A percentile compares a stretch with the other conserved stretches of the same genome.
phyloP scores from a whole-genome alignment of 2,329 filamentous ascomycete genomes.

The Xylariaceae sp. region DNA sequence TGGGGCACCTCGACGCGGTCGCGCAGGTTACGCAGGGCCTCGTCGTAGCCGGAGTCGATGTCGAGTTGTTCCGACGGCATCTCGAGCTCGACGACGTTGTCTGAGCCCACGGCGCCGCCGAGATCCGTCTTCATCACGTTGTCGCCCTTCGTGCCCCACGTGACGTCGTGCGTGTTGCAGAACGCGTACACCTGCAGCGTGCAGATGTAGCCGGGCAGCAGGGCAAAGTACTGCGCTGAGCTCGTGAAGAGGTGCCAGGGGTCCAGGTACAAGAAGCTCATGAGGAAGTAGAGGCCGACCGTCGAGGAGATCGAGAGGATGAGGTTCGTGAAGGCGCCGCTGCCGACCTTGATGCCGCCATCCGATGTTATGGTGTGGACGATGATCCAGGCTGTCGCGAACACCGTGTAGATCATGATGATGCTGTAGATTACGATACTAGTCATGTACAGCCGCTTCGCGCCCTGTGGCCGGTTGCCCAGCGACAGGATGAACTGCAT shows the following conservation, averaged over 20 bases:
- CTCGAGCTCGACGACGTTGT: conserved; percentile 80
- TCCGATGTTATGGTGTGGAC: conserved; percentile 58
- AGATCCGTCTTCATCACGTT: conserved; percentile 92
- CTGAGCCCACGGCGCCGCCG: conserved; percentile 74
- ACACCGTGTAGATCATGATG: conserved; percentile 95
- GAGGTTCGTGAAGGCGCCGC: conserved; percentile 92
- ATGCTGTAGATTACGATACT: conserved; percentile 86
- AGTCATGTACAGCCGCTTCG: conserved; percentile 80
- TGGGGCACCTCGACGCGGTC: conserved; percentile 79
- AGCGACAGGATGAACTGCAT: conserved; percentile 96
- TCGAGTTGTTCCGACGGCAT: conserved; percentile 98
- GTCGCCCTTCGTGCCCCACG: conserved; percentile 98
- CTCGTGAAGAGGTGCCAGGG: conserved; percentile 99
- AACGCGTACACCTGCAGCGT: conserved; percentile 97
- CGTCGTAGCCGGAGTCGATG: conserved; percentile 96
- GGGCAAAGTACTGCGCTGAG: conserved; percentile 82
- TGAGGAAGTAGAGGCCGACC: conserved; percentile 89
- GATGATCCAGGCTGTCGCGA: conserved; percentile 84
- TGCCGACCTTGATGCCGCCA: conserved; percentile 57
- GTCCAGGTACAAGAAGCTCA: conserved; percentile 93
- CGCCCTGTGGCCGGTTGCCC: conserved; percentile 92
- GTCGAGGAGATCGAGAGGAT: conserved; percentile 87
- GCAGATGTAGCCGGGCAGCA: conserved; percentile 91
- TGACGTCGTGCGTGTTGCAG: conserved; percentile 98
- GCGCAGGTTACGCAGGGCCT: conserved; percentile 90